Evolutionary conservation across 352 stramenopile genomes (phyloP).

Genomic region (Pythium myriotylum): DNA sequence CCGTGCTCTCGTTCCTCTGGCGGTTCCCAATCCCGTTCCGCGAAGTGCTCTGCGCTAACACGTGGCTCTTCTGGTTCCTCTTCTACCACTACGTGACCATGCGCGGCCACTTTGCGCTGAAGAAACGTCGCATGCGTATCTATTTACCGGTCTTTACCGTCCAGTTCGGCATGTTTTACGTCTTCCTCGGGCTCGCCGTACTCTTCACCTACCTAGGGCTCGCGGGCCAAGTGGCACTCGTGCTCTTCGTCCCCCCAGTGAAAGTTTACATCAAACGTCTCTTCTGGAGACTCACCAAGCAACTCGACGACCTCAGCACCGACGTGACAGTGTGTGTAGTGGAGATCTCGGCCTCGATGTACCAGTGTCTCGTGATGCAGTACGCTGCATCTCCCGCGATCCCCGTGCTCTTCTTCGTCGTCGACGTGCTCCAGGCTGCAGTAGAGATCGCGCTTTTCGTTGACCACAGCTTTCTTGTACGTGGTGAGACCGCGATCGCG

Average conservation of each 20-base stretch:
- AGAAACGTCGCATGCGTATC: slow-evolving; percentile 6
- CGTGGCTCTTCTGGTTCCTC: slow-evolving; percentile 9
- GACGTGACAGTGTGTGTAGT: slow-evolving; percentile 25
- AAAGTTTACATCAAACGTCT: slow-evolving; percentile 16
- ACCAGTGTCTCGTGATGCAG: slow-evolving; percentile 19
- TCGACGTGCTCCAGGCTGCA: slow-evolving; percentile 7
- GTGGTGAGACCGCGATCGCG: slow-evolving; percentile 10
- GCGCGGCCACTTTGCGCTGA: slow-evolving; percentile 5
- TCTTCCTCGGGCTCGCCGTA: slow-evolving; percentile 17
- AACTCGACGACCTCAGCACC: slow-evolving; percentile 21
- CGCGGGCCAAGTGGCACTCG: slow-evolving; percentile 7
- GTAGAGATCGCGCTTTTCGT: slow-evolving; percentile 16
- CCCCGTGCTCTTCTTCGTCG: slow-evolving; percentile 11
- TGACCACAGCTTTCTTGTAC: slow-evolving; percentile 16
- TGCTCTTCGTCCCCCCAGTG: slow-evolving; percentile 12
- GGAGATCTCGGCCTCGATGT: slow-evolving; percentile 20
- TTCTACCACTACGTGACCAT: slow-evolving; percentile 10
- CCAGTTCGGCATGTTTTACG: slow-evolving; percentile 23
- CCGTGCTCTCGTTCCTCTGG: slow-evolving; percentile 17
- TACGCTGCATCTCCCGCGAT: slow-evolving; percentile 7
- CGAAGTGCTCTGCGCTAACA: slow-evolving; percentile 12
- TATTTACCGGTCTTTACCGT: slow-evolving; percentile 19
- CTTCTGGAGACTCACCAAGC: slow-evolving; percentile 8
- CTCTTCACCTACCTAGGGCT: slow-evolving; percentile 5
- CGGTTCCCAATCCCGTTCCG: slow-evolving; percentile 24